Evolutionary conservation across 306 rosid species (phyloP).

Genomic region (Delonix regia): DNA sequence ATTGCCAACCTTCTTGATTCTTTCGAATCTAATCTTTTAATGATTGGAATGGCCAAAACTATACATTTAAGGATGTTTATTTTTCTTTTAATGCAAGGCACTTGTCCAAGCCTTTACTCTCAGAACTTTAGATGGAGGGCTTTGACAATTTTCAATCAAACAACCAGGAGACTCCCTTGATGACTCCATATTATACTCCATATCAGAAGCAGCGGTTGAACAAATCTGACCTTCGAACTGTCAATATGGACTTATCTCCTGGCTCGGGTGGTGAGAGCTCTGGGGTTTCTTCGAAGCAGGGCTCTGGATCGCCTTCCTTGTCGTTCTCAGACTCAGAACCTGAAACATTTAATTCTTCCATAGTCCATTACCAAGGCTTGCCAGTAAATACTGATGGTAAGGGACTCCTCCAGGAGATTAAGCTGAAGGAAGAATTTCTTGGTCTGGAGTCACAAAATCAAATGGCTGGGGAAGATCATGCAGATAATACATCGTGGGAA

Average conservation of each 20-base stretch:
- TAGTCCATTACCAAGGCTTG: slow-evolving; percentile 33
- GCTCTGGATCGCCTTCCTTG: slow-evolving; percentile 50
- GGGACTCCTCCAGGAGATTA: slow-evolving; percentile 41
- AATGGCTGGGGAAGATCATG: slow-evolving; percentile 17
- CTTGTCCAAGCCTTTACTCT: slow-evolving; percentile 16
- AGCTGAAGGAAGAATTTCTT: slow-evolving; percentile 45
- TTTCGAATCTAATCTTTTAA: not conserved
- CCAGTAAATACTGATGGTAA: slow-evolving; percentile 40
- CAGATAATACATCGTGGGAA: not conserved
- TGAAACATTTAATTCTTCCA: slow-evolving; percentile 40
- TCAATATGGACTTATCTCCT: not conserved
- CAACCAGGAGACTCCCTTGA: slow-evolving; percentile 34
- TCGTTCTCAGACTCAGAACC: slow-evolving; percentile 61
- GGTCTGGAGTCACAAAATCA: slow-evolving; percentile 43
- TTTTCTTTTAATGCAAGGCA: not conserved
- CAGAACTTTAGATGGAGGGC: slow-evolving; percentile 49
- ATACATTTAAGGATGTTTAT: not conserved
- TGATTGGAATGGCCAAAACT: slow-evolving; percentile 20
- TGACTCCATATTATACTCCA: slow-evolving; percentile 23
- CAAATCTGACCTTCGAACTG: not conserved
- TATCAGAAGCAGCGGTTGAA: not conserved
- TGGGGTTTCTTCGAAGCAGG: slow-evolving; percentile 21
- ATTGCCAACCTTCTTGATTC: not conserved
- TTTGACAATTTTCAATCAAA: slow-evolving; percentile 42
- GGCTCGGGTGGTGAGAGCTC: slow-evolving; percentile 1